Evolutionary conservation across 495 filamentous ascomycete species (phyloP).

Genomic region (Rostrohypoxylon terebratum): DNA sequence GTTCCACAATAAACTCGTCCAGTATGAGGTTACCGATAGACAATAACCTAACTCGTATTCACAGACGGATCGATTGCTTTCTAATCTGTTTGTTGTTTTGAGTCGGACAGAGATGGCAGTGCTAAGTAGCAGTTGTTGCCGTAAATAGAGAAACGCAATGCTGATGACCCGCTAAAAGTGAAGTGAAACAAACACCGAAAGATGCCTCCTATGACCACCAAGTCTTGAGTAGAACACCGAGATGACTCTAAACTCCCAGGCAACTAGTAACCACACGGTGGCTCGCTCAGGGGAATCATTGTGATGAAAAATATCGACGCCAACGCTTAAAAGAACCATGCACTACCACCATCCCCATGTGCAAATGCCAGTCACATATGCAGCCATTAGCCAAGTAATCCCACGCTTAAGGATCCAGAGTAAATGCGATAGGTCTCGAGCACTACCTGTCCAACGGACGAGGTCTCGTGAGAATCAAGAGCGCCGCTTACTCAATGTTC

Average conservation of each 20-base stretch:
- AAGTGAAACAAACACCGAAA: conserved; percentile 42
- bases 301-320: conserved; percentile 45
- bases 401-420: conserved; percentile 37
- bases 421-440: conserved; percentile 25
- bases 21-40: neutral
- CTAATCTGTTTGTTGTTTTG: neutral
- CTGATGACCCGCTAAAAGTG: conserved; percentile 39
- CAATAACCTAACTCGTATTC: conserved; percentile 14
- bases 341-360: conserved; percentile 45
- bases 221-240: conserved; percentile 46
- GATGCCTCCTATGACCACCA: conserved; percentile 47
- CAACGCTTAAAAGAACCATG: conserved; percentile 49
- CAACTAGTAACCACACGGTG: conserved; percentile 42
- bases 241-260: conserved; percentile 47
- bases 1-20: conserved; percentile 19
- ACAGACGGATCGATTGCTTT: conserved; percentile 10
- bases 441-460: conserved; percentile 16
- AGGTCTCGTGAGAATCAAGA: conserved; percentile 24
- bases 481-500: conserved; percentile 19
- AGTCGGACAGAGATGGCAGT: conserved; percentile 27
- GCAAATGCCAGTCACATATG: conserved; percentile 50
- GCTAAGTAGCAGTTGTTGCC: conserved; percentile 12
- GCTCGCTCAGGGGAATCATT: conserved; percentile 44
- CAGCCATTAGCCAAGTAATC: conserved; percentile 49
- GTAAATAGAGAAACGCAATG: conserved; percentile 41